Evolutionary conservation across 768 basidiomycete species (phyloP).

Genomic region (Macrolepiota fuliginosa): DNA sequence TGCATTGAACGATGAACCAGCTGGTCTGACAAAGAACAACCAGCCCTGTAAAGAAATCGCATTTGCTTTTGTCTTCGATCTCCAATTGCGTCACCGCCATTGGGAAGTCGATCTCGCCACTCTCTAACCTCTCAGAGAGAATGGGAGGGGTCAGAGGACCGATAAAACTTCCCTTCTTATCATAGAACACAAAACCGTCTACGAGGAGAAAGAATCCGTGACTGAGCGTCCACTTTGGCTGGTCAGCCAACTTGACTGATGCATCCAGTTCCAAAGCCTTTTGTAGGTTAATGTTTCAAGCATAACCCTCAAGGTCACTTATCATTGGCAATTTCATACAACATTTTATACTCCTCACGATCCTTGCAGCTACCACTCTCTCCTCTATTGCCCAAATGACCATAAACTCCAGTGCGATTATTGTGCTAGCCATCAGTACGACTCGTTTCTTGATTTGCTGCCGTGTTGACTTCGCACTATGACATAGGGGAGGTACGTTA

Average conservation of each 20-base stretch:
- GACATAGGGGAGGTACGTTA: conserved; percentile 10
- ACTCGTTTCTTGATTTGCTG: background rate
- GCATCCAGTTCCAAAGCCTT: too few relatives aligned
- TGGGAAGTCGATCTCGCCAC: background rate
- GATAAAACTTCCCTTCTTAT: background rate
- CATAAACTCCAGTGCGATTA: background rate
- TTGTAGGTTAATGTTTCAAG: too few relatives aligned
- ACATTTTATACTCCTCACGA: background rate
- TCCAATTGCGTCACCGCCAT: conserved; percentile 10
- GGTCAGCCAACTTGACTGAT: too few relatives aligned
- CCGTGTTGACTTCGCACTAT: background rate
- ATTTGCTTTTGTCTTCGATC: conserved; percentile 26
- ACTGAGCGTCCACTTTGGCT: conserved; percentile 13
- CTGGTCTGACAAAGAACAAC: conserved; percentile 20
- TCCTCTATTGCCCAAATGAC: background rate
- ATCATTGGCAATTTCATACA: background rate
- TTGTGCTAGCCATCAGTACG: background rate
- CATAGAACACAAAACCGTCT: conserved; percentile 13
- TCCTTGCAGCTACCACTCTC: background rate
- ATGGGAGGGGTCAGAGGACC: background rate
- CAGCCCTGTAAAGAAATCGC: conserved; percentile 20
- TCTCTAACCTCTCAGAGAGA: background rate
- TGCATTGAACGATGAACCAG: conserved; percentile 19
- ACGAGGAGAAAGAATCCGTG: conserved; percentile 14
- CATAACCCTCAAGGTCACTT: background rate